phyloP scores from a whole-genome alignment of 768 basidiomycete genomes.

The Calocybe indica region DNA sequence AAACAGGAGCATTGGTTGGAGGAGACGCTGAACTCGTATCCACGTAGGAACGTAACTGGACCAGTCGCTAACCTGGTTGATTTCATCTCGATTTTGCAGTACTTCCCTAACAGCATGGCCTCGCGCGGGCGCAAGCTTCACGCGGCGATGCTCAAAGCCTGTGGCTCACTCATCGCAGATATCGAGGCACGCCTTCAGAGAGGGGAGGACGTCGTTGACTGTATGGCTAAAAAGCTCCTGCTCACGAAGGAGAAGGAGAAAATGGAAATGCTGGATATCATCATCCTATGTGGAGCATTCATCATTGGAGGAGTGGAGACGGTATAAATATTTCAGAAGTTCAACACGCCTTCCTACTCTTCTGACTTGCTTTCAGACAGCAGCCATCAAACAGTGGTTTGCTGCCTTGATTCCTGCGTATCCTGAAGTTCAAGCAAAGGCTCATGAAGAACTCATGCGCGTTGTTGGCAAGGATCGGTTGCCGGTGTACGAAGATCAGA shows the following conservation, averaged over 20 bases:
- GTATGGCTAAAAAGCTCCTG: conserved; percentile 34
- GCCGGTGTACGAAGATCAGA: conserved; percentile 23
- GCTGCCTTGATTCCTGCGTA: conserved; percentile 25
- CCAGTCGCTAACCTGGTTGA: conserved; percentile 39
- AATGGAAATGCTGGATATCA: conserved; percentile 31
- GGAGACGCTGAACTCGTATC: conserved; percentile 1
- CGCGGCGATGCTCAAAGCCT: conserved; percentile 25
- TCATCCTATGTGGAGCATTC: conserved; percentile 32
- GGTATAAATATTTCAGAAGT: conserved; percentile 14
- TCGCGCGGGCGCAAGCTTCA: conserved; percentile 33
- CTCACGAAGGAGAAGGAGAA: conserved; percentile 24
- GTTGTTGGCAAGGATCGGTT: conserved; percentile 20
- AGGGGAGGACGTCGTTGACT: conserved; percentile 35
- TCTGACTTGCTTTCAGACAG: conserved; percentile 15
- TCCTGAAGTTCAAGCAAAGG: conserved; percentile 18
- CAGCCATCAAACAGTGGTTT: conserved; percentile 31
- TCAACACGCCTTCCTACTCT: not conserved
- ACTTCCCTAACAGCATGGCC: conserved; percentile 27
- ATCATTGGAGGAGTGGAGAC: conserved; percentile 38
- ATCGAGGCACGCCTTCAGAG: conserved; percentile 27
- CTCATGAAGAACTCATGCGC: conserved; percentile 24
- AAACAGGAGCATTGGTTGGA: not conserved
- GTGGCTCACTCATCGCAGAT: conserved; percentile 30
- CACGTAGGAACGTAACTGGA: conserved; percentile 25
- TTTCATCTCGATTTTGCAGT: conserved; percentile 34